Conservation (phyloP, 768 basidiomycete species). For the Kwoniella shandongensis region DNA sequence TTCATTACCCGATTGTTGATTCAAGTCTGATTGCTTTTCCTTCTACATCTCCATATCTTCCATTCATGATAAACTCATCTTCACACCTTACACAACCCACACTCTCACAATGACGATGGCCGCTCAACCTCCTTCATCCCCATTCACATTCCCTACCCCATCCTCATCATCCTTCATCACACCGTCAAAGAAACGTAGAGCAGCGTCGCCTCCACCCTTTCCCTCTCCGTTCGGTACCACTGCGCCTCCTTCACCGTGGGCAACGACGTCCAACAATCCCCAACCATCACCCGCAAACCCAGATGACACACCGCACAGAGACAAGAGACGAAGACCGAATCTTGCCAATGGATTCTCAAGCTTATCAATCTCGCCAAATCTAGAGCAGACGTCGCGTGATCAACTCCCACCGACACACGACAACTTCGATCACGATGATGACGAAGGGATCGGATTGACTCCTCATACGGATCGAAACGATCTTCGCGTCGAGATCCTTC, state of each 20-base stretch:
- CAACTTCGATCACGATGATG: constrained; percentile 1
- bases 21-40: too few species aligned
- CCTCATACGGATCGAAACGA: not conserved
- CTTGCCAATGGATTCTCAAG: constrained; percentile 37
- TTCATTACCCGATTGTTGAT: too few species aligned
- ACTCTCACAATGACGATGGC: constrained; percentile 19
- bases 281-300: not conserved
- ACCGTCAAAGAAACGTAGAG: constrained; percentile 9
- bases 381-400: not conserved
- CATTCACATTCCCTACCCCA: constrained; percentile 5
- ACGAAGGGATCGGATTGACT: constrained; percentile 18
- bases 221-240: not conserved
- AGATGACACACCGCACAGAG: constrained; percentile 6
- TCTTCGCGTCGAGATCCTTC: constrained; percentile 15
- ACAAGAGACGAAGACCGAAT: constrained; percentile 39
- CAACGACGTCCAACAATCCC: not conserved
- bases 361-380: constrained; percentile 25
- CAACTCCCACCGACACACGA: not conserved
- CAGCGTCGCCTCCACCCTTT: constrained; percentile 4
- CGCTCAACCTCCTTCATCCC: constrained; percentile 11
- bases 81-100: too few species aligned
- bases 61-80: too few species aligned
- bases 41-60: too few species aligned
- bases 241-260: not conserved
- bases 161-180: not conserved